Evolutionary conservation across 805 yeast species (phyloP).

Genomic region (Teunomyces pallodes): DNA sequence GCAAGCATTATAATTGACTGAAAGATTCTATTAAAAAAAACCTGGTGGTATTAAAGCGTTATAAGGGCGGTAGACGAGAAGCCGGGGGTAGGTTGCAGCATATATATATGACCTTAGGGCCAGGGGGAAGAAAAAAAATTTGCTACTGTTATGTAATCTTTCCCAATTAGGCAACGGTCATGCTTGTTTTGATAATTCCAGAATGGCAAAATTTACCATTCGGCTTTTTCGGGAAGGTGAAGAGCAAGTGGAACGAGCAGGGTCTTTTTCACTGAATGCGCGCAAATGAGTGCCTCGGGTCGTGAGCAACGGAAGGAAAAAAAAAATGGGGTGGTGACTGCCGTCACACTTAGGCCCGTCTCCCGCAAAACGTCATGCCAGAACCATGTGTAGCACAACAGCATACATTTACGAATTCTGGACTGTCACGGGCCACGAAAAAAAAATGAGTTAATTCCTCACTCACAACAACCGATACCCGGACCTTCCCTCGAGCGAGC

Average conservation of each 20-base stretch:
- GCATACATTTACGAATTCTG: no score
- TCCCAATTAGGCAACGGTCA: constrained; percentile 18
- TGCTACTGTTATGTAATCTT: constrained; percentile 4
- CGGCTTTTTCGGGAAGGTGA: constrained; percentile 17
- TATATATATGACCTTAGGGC: constrained; percentile 1
- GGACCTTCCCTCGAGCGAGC: no score
- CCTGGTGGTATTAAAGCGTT: no score
- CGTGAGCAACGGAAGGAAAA: background rate
- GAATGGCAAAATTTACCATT: constrained; percentile 7
- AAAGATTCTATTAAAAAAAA: background rate
- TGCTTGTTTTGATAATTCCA: constrained; percentile 13
- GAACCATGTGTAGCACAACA: no score
- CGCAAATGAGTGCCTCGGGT: constrained; percentile 8
- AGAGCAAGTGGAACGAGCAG: constrained; percentile 3
- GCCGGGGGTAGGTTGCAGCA: background rate
- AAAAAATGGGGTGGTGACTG: background rate
- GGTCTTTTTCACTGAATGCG: background rate
- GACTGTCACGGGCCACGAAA: no score
- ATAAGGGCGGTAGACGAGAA: no score
- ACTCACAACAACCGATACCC: no score
- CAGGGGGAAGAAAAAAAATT: constrained; percentile 1
- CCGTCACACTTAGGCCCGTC: background rate
- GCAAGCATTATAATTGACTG: constrained; percentile 48
- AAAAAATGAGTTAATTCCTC: no score
- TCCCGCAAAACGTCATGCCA: no score